Base-by-base conservation (phyloP, 139 green algal genomes). In the Closterium sp. region DNA sequence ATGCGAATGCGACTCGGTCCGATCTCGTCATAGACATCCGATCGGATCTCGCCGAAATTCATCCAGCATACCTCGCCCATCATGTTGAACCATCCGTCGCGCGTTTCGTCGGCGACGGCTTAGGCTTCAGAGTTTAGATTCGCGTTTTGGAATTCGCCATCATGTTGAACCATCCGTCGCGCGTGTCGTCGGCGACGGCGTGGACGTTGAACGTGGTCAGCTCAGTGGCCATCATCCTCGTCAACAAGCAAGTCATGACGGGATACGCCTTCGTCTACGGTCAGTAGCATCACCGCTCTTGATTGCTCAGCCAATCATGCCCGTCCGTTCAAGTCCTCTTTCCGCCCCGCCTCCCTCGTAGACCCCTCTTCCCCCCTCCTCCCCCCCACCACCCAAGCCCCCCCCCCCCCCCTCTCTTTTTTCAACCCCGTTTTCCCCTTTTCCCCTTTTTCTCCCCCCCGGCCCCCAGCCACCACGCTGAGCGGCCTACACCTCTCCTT, bases 51-150 rank as follows among this genome's bases (percentile, higher is more conserved):
- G 50, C 24, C 50, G 50, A 1, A 73, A 24, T 73, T 4, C 50
- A 22, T 1, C 17, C 50, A 24, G 50, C 9, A 6, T 45, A 10
- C 0, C 0, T 45, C 32, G 3, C 32, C 32, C 32, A 38, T 38
- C 32, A 70, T 70, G 45, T 19, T 70, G 45, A 70, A 70, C 45
- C 45, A 70, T 70, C 45, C 45, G 45, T 70, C 45, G 89, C 86
- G 28, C 28, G 29, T 92, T 89, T 31, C 28, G 28, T 31, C 87
- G 3, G 42, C 88, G 86, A 29, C 24, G 10, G 70, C 90, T 21
- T 94, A 88, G 91, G 22, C 13, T 38, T 38, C 32, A 38, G 32
- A 38, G 3, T 91, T 94, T 1, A 94, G 92, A 32, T 5, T 94
- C 45, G 31, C 45, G 87, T 3, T 9, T 94, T 88, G 7, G 89